Conservation (phyloP, 495 filamentous ascomycete species). For the Penicillium antarcticum region DNA sequence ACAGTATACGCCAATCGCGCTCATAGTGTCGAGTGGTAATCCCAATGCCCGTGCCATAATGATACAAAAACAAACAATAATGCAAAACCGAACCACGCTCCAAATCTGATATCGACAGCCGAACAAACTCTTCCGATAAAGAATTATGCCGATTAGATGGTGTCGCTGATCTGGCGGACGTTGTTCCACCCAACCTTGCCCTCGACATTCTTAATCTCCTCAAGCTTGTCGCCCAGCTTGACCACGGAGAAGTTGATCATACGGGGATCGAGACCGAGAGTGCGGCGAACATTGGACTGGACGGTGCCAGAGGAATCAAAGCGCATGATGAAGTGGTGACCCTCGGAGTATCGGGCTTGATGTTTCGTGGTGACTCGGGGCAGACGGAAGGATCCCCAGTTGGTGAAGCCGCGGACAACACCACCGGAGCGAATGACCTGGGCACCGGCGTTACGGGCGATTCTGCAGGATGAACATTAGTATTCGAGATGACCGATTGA, state of each 20-base stretch:
- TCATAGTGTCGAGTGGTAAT: conserved; percentile 24
- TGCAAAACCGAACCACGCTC: conserved; percentile 12
- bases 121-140: neutral
- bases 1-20: conserved; percentile 40
- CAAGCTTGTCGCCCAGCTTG: conserved; percentile 77
- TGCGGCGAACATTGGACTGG: conserved; percentile 69
- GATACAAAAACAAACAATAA: conserved; percentile 26
- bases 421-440: conserved; percentile 81
- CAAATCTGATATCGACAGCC: conserved; percentile 9
- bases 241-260: conserved; percentile 85
- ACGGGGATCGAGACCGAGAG: conserved; percentile 81
- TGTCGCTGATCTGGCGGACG: conserved; percentile 24
- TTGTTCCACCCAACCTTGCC: conserved; percentile 61
- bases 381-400: conserved; percentile 90
- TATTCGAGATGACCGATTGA: conserved; percentile 2
- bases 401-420: conserved; percentile 85
- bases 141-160: conserved; percentile 15
- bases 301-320: conserved; percentile 73
- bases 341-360: conserved; percentile 73
- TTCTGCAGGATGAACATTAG: conserved; percentile 43
- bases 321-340: conserved; percentile 97
- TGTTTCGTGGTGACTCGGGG: conserved; percentile 71
- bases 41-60: conserved; percentile 32
- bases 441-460: conserved; percentile 80
- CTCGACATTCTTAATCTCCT: conserved; percentile 59